Conservation (phyloP, 805 yeast species). For the Saturnispora saitoi region DNA sequence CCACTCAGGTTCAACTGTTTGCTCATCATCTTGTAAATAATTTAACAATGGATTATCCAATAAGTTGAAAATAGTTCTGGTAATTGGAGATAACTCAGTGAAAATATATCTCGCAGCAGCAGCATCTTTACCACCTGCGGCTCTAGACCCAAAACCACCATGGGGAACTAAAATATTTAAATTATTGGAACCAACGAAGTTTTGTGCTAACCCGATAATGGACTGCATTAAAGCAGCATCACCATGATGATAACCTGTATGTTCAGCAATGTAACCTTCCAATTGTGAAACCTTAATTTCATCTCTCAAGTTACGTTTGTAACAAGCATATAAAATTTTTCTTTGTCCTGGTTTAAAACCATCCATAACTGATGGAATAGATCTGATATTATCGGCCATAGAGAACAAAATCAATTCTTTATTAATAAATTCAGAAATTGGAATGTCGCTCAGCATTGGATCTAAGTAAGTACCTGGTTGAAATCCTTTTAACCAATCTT, state of each 20-base stretch:
- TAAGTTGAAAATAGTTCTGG: constrained; percentile 68
- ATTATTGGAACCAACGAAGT: constrained; percentile 88
- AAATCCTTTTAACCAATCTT: constrained; percentile 90
- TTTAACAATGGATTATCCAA: constrained; percentile 70
- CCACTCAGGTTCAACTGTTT: constrained; percentile 92
- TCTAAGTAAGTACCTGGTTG: constrained; percentile 90
- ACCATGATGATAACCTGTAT: constrained; percentile 94
- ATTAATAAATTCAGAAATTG: constrained; percentile 89
- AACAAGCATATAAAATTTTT: constrained; percentile 81
- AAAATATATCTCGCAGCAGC: constrained; percentile 97
- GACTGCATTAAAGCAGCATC: constrained; percentile 83
- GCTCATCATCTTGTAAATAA: constrained; percentile 88
- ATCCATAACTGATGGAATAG: constrained; percentile 89
- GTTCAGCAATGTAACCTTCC: constrained; percentile 81
- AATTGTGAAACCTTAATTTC: constrained; percentile 89
- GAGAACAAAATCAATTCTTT: constrained; percentile 91
- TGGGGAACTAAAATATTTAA: constrained; percentile 77
- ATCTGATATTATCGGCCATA: constrained; percentile 93
- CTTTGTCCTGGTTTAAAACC: constrained; percentile 97
- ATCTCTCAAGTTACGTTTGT: constrained; percentile 63
- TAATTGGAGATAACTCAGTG: constrained; percentile 72
- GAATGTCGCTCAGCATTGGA: constrained; percentile 65
- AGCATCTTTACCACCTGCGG: constrained; percentile 95
- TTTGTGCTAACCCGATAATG: constrained; percentile 89
- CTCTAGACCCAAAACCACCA: constrained; percentile 95